These are phyloP conservation scores for Silybum marianum DNA, from an alignment of 129 eudicot species.

Conservation along the genomic window DNA sequence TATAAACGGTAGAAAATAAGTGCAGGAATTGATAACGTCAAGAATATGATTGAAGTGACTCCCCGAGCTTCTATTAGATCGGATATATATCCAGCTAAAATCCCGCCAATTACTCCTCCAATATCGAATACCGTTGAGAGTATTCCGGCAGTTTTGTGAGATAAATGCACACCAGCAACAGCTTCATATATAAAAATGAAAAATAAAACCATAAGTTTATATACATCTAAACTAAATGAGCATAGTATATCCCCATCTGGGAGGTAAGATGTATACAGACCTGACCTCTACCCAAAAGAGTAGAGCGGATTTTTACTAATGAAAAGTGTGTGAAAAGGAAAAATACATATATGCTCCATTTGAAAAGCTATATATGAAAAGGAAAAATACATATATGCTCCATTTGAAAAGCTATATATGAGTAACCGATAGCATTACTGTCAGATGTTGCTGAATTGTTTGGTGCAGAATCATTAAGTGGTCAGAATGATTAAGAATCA, in stretches of 20 bases:
- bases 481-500: too few relatives aligned
- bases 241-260: neutral
- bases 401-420: too few relatives aligned
- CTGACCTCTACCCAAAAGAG: neutral
- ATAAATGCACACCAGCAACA: constrained; percentile 93
- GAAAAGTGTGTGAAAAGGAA: neutral
- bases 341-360: neutral
- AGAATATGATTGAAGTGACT: constrained; percentile 63
- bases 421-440: too few relatives aligned
- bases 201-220: neutral
- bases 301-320: too few relatives aligned
- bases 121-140: constrained; percentile 88
- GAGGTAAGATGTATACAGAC: neutral
- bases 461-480: too few relatives aligned
- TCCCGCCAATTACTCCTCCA: constrained; percentile 92
- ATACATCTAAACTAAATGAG: neutral
- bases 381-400: too few relatives aligned
- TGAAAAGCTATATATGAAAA: too few relatives aligned
- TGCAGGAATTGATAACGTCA: constrained; percentile 64
- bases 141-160: constrained; percentile 88
- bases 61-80: constrained; percentile 87
- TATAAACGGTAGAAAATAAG: constrained; percentile 73
- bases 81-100: constrained; percentile 73
- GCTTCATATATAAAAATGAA: constrained; percentile 46
- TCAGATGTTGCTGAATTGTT: too few relatives aligned